phyloP scores from a whole-genome alignment of 164 flowering plant species.

The Macadamia integrifolia region DNA sequence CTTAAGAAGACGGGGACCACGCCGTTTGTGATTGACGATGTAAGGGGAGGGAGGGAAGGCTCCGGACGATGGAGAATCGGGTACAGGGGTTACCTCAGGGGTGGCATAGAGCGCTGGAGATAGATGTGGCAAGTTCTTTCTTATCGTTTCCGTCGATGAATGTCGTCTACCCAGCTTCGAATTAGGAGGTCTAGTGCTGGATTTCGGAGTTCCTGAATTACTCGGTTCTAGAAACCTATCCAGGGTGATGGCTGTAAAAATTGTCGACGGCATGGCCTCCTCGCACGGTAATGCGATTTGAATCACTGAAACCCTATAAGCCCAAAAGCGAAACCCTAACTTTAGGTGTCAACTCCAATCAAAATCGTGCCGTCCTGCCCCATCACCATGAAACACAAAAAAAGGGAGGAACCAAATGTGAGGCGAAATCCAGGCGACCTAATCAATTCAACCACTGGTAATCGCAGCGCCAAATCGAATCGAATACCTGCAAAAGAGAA shows the following conservation, averaged over 20 bases:
- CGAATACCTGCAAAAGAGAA: too few species aligned
- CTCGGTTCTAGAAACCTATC: not conserved
- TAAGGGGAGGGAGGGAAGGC: slow-evolving; percentile 81
- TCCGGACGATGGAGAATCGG: slow-evolving; percentile 60
- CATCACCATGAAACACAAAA: too few species aligned
- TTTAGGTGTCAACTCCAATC: too few species aligned
- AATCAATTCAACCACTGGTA: too few species aligned
- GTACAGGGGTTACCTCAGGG: slow-evolving; percentile 69
- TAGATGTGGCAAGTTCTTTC: slow-evolving; percentile 29
- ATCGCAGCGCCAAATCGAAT: too few species aligned
- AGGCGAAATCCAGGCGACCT: too few species aligned
- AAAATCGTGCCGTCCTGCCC: too few species aligned
- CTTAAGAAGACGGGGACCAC: slow-evolving; percentile 69
- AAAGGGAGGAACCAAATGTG: too few species aligned
- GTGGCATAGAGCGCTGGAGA: slow-evolving; percentile 71
- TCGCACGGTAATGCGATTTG: not conserved
- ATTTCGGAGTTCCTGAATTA: not conserved
- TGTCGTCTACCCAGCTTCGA: slow-evolving; percentile 24
- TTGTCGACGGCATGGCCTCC: not conserved
- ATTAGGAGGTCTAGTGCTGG: not conserved
- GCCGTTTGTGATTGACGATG: slow-evolving; percentile 70
- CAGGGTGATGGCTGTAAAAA: not conserved
- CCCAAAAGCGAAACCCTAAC: too few species aligned
- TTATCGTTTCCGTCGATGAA: slow-evolving; percentile 18
- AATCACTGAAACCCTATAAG: too few species aligned